Conservation (phyloP, 306 rosid genomes). For the Lathyrus aphaca region DNA sequence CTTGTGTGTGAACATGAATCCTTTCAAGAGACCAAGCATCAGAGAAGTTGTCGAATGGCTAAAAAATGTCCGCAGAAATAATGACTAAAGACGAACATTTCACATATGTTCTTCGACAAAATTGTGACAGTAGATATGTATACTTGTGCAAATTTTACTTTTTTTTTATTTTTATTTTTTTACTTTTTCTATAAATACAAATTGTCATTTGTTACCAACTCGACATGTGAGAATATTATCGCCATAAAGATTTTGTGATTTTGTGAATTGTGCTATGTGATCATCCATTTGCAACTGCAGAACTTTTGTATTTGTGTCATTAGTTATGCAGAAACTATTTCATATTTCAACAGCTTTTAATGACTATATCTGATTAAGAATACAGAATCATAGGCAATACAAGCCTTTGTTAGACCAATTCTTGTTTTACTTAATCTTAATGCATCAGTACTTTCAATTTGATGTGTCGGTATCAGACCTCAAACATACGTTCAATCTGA, state of each 20-base stretch:
- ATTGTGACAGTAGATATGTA: slow-evolving; percentile 51
- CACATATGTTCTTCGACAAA: slow-evolving; percentile 11
- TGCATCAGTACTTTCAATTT: neutral
- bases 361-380: slow-evolving; percentile 28
- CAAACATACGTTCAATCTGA: neutral
- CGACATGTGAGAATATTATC: slow-evolving; percentile 37
- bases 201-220: slow-evolving; percentile 48
- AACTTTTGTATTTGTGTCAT: slow-evolving; percentile 32
- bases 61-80: slow-evolving; percentile 64
- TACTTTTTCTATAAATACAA: slow-evolving; percentile 53
- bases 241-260: slow-evolving; percentile 47
- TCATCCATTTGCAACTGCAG: slow-evolving; percentile 38
- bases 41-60: slow-evolving; percentile 88
- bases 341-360: slow-evolving; percentile 11
- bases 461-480: neutral
- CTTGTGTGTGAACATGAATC: slow-evolving; percentile 80
- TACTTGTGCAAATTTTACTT: slow-evolving; percentile 53
- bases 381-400: slow-evolving; percentile 13
- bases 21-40: slow-evolving; percentile 83
- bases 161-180: slow-evolving; percentile 21
- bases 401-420: slow-evolving; percentile 15
- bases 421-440: slow-evolving; percentile 32
- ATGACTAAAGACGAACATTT: slow-evolving; percentile 46
- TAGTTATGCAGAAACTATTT: slow-evolving; percentile 32
- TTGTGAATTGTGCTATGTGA: slow-evolving; percentile 39